These are phyloP conservation scores for Ustilago trichophora DNA, from an alignment of 1,284 basidiomycete genomes.

Conservation along the genomic window DNA sequence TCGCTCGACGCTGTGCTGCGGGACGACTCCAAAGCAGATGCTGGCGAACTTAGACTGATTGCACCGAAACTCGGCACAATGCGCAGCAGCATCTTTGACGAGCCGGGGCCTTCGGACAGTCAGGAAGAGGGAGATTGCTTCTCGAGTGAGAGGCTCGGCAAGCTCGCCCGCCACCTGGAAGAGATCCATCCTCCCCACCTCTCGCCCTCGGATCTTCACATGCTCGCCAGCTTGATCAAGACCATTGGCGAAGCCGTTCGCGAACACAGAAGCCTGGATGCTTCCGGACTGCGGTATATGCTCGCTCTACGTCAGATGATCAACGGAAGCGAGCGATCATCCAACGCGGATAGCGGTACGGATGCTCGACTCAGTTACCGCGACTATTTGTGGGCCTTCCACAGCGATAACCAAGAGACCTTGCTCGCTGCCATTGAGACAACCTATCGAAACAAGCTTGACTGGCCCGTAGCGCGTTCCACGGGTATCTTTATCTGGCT, in stretches of 20 bases:
- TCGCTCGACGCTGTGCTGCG: conserved; percentile 17
- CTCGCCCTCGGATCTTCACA: conserved; percentile 78
- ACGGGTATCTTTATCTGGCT: conserved; percentile 90
- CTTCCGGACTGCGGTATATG: conserved; percentile 75
- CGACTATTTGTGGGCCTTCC: conserved; percentile 93
- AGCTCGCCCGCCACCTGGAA: conserved; percentile 70
- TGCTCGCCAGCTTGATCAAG: conserved; percentile 81
- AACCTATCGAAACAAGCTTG: conserved; percentile 82
- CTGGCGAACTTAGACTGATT: neutral
- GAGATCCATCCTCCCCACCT: conserved; percentile 75
- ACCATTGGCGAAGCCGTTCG: conserved; percentile 89
- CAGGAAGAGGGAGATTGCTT: conserved; percentile 6
- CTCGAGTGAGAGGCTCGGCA: conserved; percentile 9
- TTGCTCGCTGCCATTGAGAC: conserved; percentile 77
- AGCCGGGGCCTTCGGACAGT: neutral
- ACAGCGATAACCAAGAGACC: conserved; percentile 88
- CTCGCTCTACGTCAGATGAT: conserved; percentile 36
- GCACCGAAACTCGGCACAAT: neutral
- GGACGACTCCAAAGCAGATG: neutral
- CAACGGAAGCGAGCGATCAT: conserved; percentile 3
- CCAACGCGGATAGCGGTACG: neutral
- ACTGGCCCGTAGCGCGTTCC: conserved; percentile 84
- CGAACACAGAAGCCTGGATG: conserved; percentile 83
- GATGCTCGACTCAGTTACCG: conserved; percentile 75
- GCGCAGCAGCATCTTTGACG: conserved; percentile 28